These are phyloP conservation scores for Ehretia macrophylla DNA, from an alignment of 257 asterid species.

Conservation along the genomic window DNA sequence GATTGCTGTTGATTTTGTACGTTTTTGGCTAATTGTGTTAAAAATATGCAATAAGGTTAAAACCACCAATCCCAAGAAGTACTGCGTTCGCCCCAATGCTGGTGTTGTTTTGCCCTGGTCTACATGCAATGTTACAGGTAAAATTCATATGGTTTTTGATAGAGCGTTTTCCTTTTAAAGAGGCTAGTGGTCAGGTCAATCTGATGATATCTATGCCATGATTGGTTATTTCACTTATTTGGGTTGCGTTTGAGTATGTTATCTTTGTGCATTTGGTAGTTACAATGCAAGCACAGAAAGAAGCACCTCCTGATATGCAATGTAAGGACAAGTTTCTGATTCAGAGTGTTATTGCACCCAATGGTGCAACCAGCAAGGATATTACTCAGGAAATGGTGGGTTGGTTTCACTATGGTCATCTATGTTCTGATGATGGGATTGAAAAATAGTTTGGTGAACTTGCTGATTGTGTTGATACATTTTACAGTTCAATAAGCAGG, in stretches of 20 bases:
- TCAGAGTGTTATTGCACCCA: constrained; percentile 75
- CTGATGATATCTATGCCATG: neutral
- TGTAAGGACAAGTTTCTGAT: constrained; percentile 80
- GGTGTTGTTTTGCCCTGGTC: constrained; percentile 71
- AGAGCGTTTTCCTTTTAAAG: too few species aligned
- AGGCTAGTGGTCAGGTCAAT: neutral
- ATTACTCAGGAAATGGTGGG: constrained; percentile 63
- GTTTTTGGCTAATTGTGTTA: neutral
- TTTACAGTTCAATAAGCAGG: constrained; percentile 56
- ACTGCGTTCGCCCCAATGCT: constrained; percentile 83
- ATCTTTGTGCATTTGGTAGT: constrained; percentile 37
- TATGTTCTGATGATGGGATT: neutral
- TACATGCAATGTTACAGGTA: constrained; percentile 71
- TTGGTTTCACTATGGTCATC: constrained; percentile 7
- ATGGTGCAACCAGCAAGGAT: constrained; percentile 56
- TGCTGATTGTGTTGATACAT: constrained; percentile 5
- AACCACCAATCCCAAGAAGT: constrained; percentile 85
- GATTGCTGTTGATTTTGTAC: neutral
- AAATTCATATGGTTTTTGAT: constrained; percentile 2
- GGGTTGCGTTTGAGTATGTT: neutral
- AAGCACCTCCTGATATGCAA: constrained; percentile 76
- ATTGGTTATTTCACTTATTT: constrained; percentile 1
- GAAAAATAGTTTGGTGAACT: neutral
- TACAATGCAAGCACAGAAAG: constrained; percentile 81
- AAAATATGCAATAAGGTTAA: constrained; percentile 47